A percentile compares a stretch with the other conserved stretches of the same genome.
These are phyloP conservation scores for Vitis labrusca DNA, from an alignment of 164 flowering plant species.

Conservation along the genomic window DNA sequence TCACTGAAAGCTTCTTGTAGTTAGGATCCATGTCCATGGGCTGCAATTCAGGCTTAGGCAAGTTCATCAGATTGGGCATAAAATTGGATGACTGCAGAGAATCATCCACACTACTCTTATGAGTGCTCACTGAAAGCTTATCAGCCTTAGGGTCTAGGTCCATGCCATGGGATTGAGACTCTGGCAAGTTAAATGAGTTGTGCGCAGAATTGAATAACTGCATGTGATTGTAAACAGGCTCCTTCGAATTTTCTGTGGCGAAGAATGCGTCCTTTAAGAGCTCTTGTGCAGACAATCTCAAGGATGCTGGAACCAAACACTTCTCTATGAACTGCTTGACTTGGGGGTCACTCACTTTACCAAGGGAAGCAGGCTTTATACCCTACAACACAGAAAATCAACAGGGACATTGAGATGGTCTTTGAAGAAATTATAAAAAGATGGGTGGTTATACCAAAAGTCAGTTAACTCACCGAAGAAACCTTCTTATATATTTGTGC, in stretches of 20 bases:
- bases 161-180: conserved; percentile 43
- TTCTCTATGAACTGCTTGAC: conserved; percentile 79
- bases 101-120: conserved; percentile 8
- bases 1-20: conserved; percentile 23
- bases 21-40: conserved; percentile 52
- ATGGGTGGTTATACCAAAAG: background rate
- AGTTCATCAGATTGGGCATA: conserved; percentile 8
- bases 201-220: conserved; percentile 19
- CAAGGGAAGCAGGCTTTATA: conserved; percentile 71
- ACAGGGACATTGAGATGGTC: background rate
- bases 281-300: conserved; percentile 60
- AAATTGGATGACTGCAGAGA: too few relatives aligned
- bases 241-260: conserved; percentile 29
- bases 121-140: conserved; percentile 24
- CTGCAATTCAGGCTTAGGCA: conserved; percentile 25
- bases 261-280: conserved; percentile 72
- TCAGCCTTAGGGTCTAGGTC: conserved; percentile 50
- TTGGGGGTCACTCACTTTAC: conserved; percentile 59
- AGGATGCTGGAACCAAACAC: conserved; percentile 68
- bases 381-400: conserved; percentile 47
- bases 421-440: background rate
- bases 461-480: conserved; percentile 47
- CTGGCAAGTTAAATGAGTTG: conserved; percentile 16
- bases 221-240: conserved; percentile 16
- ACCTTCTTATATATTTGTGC: conserved; percentile 84